Conservation (phyloP, 2,329 filamentous ascomycete genomes). For the Fusarium sp. region DNA sequence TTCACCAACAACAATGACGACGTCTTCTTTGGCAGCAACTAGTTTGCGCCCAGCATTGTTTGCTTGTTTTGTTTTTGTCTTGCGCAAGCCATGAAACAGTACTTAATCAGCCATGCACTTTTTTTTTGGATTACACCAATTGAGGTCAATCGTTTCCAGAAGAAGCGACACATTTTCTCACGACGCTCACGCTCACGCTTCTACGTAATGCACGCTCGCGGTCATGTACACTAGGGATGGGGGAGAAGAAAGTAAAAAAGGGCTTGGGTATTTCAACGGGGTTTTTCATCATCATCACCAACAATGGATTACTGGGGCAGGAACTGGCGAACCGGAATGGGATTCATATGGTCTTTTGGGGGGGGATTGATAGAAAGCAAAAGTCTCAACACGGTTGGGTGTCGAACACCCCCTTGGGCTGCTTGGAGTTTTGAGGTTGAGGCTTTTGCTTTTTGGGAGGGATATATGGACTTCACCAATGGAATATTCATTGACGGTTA, state of each 20-base stretch:
- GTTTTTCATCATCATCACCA: neutral
- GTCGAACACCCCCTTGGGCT: conserved; percentile 8
- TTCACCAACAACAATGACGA: conserved; percentile 60
- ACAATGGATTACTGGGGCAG: neutral
- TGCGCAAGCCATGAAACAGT: conserved; percentile 17
- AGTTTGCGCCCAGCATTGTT: conserved; percentile 10
- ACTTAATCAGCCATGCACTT: conserved; percentile 29
- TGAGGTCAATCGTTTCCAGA: conserved; percentile 7
- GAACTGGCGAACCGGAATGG: conserved; percentile 13
- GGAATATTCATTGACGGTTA: conserved; percentile 19
- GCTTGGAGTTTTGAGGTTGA: conserved; percentile 26
- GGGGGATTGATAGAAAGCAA: conserved; percentile 31
- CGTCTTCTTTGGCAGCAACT: conserved; percentile 58
- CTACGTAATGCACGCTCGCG: conserved; percentile 18
- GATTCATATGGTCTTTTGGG: neutral
- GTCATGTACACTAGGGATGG: conserved; percentile 21
- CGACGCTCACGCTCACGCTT: conserved; percentile 37
- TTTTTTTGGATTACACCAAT: neutral
- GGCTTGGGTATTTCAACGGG: neutral
- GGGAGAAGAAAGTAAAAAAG: neutral
- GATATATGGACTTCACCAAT: conserved; percentile 19
- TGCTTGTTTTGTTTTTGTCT: neutral
- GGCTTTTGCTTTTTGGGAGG: conserved; percentile 27
- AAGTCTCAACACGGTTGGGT: conserved; percentile 25
- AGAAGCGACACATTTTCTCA: conserved; percentile 22